Evolutionary conservation across 306 rosid genomes (phyloP).

Genomic region (Styphnolobium japonicum): DNA sequence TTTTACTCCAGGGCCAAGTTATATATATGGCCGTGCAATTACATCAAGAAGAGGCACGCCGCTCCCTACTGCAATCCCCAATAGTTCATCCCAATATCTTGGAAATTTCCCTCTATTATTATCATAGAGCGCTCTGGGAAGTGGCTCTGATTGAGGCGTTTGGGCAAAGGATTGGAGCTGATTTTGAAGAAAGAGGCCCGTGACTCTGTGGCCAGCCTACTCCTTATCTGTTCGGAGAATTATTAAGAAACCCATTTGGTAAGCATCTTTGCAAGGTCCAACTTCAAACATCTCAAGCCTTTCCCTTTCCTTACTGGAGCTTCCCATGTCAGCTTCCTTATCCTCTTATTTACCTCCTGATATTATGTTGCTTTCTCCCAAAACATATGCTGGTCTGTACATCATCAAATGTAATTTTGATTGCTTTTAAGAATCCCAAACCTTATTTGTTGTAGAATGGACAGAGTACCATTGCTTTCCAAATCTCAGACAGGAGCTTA

Average conservation of each 20-base stretch:
- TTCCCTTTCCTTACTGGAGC: constrained; percentile 15
- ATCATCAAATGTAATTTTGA: neutral
- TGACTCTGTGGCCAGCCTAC: constrained; percentile 52
- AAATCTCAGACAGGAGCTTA: too few species aligned
- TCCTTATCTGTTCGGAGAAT: constrained; percentile 56
- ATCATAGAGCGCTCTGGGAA: constrained; percentile 46
- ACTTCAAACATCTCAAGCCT: constrained; percentile 48
- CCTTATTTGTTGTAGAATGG: neutral
- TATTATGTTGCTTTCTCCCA: neutral
- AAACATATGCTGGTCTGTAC: neutral
- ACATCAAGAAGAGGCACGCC: constrained; percentile 72
- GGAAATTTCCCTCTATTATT: constrained; percentile 58
- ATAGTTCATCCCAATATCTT: constrained; percentile 64
- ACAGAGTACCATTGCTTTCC: too few species aligned
- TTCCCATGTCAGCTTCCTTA: neutral
- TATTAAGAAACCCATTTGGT: constrained; percentile 57
- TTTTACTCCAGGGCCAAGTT: neutral
- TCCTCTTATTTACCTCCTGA: neutral
- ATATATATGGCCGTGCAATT: neutral
- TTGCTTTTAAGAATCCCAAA: neutral
- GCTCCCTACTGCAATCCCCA: constrained; percentile 73
- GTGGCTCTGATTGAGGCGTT: constrained; percentile 46
- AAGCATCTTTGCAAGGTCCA: constrained; percentile 46
- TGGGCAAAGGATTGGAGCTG: constrained; percentile 70
- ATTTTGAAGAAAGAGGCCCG: constrained; percentile 59